These are phyloP conservation scores for Conidiobolus incongruus DNA, from an alignment of 371 early-diverging fungal genomes.

Conservation along the genomic window DNA sequence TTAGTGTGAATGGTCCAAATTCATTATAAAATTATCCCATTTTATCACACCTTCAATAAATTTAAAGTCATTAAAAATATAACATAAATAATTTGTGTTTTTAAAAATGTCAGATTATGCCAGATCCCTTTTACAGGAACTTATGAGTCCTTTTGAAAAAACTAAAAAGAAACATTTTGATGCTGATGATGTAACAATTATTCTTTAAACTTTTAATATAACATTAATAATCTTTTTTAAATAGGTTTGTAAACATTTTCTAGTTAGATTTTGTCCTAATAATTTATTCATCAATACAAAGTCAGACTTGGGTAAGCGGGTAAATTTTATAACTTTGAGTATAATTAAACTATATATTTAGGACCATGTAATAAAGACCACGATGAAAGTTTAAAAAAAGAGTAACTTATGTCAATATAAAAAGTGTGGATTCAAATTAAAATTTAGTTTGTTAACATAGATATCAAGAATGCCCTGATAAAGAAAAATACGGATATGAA, in stretches of 20 bases:
- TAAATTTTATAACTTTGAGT: not conserved
- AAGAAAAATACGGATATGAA: slow-evolving; percentile 47
- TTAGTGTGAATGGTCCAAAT: too few species aligned
- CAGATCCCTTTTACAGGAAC: slow-evolving; percentile 49
- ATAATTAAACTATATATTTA: slow-evolving; percentile 4
- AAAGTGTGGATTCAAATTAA: not conserved
- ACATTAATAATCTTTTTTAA: not conserved
- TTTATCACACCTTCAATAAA: too few species aligned
- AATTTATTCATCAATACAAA: slow-evolving; percentile 74
- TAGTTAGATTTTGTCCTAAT: slow-evolving; percentile 71
- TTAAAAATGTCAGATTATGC: slow-evolving; percentile 32
- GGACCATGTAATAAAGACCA: slow-evolving; percentile 53
- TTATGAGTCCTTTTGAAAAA: slow-evolving; percentile 51
- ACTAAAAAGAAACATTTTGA: slow-evolving; percentile 36
- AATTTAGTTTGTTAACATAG: slow-evolving; percentile 7
- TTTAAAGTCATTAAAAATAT: too few species aligned
- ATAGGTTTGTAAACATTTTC: slow-evolving; percentile 66
- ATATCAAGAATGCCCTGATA: slow-evolving; percentile 38
- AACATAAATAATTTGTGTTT: too few species aligned
- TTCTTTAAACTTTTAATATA: not conserved
- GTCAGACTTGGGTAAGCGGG: slow-evolving; percentile 40
- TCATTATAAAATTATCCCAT: too few species aligned
- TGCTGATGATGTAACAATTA: slow-evolving; percentile 26
- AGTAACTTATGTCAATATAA: slow-evolving; percentile 13
- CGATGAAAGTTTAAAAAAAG: slow-evolving; percentile 52